Conservation (phyloP, 768 basidiomycete genomes). For the Leccinellum albellum region DNA sequence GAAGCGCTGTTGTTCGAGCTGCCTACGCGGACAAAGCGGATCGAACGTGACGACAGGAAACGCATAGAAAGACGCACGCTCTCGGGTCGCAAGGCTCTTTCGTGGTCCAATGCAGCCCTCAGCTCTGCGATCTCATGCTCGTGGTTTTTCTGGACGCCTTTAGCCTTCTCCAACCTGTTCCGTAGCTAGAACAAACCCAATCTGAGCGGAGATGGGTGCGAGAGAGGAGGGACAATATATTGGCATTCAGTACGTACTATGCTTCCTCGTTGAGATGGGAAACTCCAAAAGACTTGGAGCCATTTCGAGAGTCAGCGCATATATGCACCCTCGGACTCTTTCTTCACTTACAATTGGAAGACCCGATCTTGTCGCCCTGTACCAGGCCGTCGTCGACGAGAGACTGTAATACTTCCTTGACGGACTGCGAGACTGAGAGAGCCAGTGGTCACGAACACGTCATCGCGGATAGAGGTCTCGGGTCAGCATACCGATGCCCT, state of each 20-base stretch:
- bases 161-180: constrained; percentile 47
- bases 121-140: constrained; percentile 51
- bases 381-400: constrained; percentile 86
- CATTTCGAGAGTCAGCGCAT: constrained; percentile 17
- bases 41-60: background rate
- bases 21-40: constrained; percentile 39
- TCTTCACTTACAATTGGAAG: constrained; percentile 75
- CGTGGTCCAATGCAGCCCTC: constrained; percentile 43
- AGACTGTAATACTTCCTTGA: constrained; percentile 88
- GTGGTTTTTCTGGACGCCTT: constrained; percentile 41
- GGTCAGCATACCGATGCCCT: constrained; percentile 70
- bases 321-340: constrained; percentile 26
- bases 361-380: constrained; percentile 87
- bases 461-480: background rate
- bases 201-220: background rate
- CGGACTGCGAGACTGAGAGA: constrained; percentile 72
- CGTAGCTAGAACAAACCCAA: constrained; percentile 45
- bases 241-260: constrained; percentile 43
- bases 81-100: constrained; percentile 51
- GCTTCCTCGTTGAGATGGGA: constrained; percentile 84
- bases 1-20: constrained; percentile 51
- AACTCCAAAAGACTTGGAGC: constrained; percentile 85
- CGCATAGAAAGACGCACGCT: constrained; percentile 40
- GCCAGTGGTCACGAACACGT: background rate
- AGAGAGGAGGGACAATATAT: background rate